These are phyloP conservation scores for Podospora bellae-mahoneyi DNA, from an alignment of 495 filamentous ascomycete genomes.

Conservation along the genomic window DNA sequence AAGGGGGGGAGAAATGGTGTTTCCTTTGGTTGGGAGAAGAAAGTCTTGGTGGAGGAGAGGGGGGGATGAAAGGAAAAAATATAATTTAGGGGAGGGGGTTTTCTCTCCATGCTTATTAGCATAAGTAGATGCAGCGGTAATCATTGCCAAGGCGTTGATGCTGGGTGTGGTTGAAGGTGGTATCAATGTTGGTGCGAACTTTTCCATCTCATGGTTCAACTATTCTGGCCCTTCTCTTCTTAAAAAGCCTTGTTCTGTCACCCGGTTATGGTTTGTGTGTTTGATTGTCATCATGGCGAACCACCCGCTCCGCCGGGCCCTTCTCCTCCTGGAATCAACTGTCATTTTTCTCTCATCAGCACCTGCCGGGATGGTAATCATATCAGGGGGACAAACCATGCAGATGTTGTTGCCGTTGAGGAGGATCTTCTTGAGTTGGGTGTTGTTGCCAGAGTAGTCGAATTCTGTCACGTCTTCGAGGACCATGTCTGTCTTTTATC, in stretches of 20 bases:
- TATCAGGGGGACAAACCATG: constrained; percentile 64
- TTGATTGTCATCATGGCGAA: constrained; percentile 20
- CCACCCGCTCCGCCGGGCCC: constrained; percentile 52
- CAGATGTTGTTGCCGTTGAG: constrained; percentile 99
- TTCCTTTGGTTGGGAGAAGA: neutral
- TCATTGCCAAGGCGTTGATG: too few relatives aligned
- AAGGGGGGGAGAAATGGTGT: too few relatives aligned
- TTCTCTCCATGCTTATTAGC: too few relatives aligned
- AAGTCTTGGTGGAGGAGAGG: too few relatives aligned
- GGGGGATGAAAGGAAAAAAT: neutral
- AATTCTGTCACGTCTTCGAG: constrained; percentile 96
- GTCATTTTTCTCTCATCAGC: constrained; percentile 6
- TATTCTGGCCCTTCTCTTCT: too few relatives aligned
- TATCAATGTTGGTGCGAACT: too few relatives aligned
- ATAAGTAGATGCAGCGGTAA: too few relatives aligned
- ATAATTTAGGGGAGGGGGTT: neutral
- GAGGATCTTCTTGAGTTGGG: constrained; percentile 86
- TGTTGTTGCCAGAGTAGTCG: constrained; percentile 82
- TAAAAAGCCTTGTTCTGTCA: too few relatives aligned
- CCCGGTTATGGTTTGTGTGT: neutral
- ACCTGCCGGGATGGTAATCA: constrained; percentile 1
- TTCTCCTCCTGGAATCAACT: constrained; percentile 88
- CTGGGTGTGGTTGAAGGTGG: too few relatives aligned
- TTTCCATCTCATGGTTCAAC: neutral
- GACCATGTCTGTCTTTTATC: constrained; percentile 67